These are phyloP conservation scores for Exophiala viscosa DNA, from an alignment of 2,329 filamentous ascomycete species.

Conservation along the genomic window DNA sequence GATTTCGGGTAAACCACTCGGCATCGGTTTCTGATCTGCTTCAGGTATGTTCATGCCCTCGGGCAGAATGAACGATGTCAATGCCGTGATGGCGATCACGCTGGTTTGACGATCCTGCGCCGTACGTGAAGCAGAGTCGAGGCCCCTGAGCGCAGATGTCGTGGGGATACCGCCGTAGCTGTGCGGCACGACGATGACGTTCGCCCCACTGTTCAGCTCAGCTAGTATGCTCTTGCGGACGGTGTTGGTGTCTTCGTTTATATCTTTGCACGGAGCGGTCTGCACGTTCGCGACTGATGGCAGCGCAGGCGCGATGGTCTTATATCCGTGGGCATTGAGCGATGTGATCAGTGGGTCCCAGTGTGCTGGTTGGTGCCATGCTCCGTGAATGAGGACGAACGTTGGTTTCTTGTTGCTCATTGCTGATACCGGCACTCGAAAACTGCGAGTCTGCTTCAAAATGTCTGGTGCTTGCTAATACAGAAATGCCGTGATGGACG, in stretches of 20 bases:
- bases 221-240: conserved; percentile 15
- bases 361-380: conserved; percentile 35
- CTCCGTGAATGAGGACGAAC: conserved; percentile 37
- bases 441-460: no score
- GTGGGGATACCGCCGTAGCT: conserved; percentile 25
- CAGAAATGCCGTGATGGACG: no score
- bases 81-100: conserved; percentile 12
- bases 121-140: conserved; percentile 6
- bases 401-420: conserved; percentile 30
- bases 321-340: conserved; percentile 34
- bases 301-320: conserved; percentile 23
- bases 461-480: no score
- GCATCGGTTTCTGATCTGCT: not conserved
- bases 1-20: not conserved
- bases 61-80: conserved; percentile 7
- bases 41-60: conserved; percentile 3
- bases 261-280: conserved; percentile 20
- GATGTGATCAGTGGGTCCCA: conserved; percentile 29
- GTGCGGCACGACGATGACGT: conserved; percentile 24
- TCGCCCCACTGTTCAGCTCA: conserved; percentile 15
- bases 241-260: conserved; percentile 9
- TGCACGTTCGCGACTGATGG: conserved; percentile 30
- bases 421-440: no score
- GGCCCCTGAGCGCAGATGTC: conserved; percentile 18
- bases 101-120: not conserved